These are phyloP conservation scores for Trypanosoma caninum DNA, from an alignment of 208 protist species.

Conservation along the genomic window DNA sequence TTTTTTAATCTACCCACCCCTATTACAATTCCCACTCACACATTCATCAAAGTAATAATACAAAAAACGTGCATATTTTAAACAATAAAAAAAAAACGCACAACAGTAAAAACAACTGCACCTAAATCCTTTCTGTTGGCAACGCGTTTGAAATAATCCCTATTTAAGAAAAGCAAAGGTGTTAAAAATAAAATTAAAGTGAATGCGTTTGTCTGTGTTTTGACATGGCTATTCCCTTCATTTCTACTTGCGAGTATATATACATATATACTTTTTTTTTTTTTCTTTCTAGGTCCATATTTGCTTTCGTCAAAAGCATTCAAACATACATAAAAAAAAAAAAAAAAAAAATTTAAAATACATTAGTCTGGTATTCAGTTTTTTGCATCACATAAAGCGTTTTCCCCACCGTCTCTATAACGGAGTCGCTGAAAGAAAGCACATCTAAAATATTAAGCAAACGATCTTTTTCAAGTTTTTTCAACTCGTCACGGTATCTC, in stretches of 20 bases:
- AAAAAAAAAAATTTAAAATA: conserved; percentile 32
- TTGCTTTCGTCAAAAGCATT: neutral
- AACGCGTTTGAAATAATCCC: too few relatives aligned
- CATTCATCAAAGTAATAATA: too few relatives aligned
- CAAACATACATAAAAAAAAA: neutral
- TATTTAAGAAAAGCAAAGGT: too few relatives aligned
- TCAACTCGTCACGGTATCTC: conserved; percentile 62
- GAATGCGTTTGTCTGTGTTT: too few relatives aligned
- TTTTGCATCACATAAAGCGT: conserved; percentile 68
- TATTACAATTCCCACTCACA: too few relatives aligned
- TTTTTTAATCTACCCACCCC: neutral
- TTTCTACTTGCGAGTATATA: too few relatives aligned
- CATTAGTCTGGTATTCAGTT: conserved; percentile 44
- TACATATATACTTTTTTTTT: too few relatives aligned
- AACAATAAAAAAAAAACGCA: neutral
- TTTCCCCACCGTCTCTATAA: conserved; percentile 75
- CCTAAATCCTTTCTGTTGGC: too few relatives aligned
- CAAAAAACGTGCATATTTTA: too few relatives aligned
- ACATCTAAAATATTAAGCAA: conserved; percentile 82
- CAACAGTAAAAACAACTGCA: neutral
- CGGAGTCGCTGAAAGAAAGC: conserved; percentile 72
- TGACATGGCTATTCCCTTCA: too few relatives aligned
- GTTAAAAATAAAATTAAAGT: too few relatives aligned
- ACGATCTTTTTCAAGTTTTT: conserved; percentile 63
- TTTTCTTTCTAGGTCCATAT: too few relatives aligned